These are phyloP conservation scores for Trichoderma koningii DNA, from an alignment of 2,329 filamentous ascomycete species.

Conservation along the genomic window DNA sequence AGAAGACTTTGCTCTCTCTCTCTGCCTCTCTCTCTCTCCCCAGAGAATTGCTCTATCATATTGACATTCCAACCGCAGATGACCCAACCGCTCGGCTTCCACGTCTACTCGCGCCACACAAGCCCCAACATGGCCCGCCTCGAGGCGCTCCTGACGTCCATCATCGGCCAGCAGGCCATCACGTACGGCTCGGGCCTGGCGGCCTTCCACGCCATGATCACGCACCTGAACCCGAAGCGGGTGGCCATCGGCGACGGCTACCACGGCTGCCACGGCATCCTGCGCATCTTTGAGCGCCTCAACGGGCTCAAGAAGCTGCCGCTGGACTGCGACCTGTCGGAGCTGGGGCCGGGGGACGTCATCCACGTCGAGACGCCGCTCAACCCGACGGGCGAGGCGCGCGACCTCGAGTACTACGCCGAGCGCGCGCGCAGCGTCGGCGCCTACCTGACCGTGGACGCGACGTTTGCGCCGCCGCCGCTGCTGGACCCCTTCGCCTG, in stretches of 20 bases:
- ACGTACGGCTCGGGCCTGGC: conserved; percentile 84
- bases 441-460: conserved; percentile 79
- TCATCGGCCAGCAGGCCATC: conserved; percentile 69
- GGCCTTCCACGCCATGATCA: conserved; percentile 84
- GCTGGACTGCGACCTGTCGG: conserved; percentile 66
- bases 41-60: too few species aligned
- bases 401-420: conserved; percentile 71
- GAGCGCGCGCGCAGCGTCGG: conserved; percentile 70
- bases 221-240: conserved; percentile 79
- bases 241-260: conserved; percentile 85
- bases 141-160: conserved; percentile 74
- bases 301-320: conserved; percentile 72
- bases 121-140: conserved; percentile 82
- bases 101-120: conserved; percentile 81
- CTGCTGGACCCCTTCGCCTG: conserved; percentile 80
- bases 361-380: conserved; percentile 92
- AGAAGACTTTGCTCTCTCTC: too few species aligned
- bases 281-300: conserved; percentile 71
- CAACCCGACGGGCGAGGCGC: conserved; percentile 85
- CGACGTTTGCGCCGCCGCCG: conserved; percentile 89
- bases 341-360: conserved; percentile 75
- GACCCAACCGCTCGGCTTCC: conserved; percentile 54
- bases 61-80: neutral
- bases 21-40: too few species aligned
- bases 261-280: conserved; percentile 89